Evolutionary conservation across 176 grass and related monocot species (phyloP).

Genomic region (Aegilops bicornis): DNA sequence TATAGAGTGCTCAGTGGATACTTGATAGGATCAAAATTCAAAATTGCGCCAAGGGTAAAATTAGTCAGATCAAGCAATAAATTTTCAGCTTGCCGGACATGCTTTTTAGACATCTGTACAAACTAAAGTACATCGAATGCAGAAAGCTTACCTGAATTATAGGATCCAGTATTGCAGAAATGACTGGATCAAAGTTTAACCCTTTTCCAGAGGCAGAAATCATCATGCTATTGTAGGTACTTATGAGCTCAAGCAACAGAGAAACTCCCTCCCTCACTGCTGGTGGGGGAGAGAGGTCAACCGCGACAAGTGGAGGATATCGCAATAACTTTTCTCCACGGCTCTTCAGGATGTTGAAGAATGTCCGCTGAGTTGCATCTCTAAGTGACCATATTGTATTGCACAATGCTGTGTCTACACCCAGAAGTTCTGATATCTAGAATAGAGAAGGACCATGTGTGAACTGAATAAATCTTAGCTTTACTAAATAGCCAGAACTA

Average conservation of each 20-base stretch:
- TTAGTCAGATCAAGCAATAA: background rate
- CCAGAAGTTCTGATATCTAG: conserved; percentile 94
- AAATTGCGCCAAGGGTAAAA: background rate
- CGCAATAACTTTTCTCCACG: conserved; percentile 82
- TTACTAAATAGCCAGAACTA: conserved; percentile 21
- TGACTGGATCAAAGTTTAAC: conserved; percentile 77
- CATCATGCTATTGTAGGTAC: conserved; percentile 95
- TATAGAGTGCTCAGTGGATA: background rate
- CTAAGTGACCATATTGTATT: conserved; percentile 84
- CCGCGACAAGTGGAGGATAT: conserved; percentile 87
- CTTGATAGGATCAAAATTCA: background rate
- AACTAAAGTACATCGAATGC: conserved; percentile 15
- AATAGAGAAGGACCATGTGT: conserved; percentile 28
- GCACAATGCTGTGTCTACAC: conserved; percentile 72
- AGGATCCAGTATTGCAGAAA: conserved; percentile 92
- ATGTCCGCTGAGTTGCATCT: conserved; percentile 77
- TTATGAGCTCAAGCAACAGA: conserved; percentile 85
- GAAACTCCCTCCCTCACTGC: conserved; percentile 85
- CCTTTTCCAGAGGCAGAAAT: conserved; percentile 87
- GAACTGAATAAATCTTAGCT: background rate
- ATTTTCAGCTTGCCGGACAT: background rate
- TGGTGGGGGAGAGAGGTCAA: conserved; percentile 85
- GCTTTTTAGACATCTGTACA: conserved; percentile 1
- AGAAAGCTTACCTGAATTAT: conserved; percentile 76
- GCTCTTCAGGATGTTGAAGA: conserved; percentile 91